phyloP scores from a whole-genome alignment of 2,329 filamentous ascomycete genomes.

The Ceratocystis huliohia region DNA sequence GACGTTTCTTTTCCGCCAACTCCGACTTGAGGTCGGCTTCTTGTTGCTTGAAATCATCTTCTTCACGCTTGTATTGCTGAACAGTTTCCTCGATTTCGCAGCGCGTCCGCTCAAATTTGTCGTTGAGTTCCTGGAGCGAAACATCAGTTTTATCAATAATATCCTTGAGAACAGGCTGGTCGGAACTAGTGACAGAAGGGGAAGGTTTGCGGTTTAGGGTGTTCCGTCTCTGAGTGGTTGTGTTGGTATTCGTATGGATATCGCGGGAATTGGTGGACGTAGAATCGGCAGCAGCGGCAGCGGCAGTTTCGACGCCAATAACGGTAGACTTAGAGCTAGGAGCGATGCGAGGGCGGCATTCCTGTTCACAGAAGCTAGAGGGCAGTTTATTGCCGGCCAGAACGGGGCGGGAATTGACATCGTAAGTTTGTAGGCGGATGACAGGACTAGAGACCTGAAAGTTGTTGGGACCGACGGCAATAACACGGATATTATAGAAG shows the following conservation, averaged over 20 bases:
- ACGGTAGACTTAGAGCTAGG: constrained; percentile 36
- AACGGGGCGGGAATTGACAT: constrained; percentile 49
- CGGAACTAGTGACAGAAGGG: constrained; percentile 50
- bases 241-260: not conserved
- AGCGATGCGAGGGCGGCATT: constrained; percentile 33
- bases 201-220: constrained; percentile 65
- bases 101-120: constrained; percentile 65
- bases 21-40: constrained; percentile 60
- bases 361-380: constrained; percentile 43
- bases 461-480: constrained; percentile 80
- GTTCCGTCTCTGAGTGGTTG: constrained; percentile 30
- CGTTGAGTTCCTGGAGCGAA: constrained; percentile 64
- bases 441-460: constrained; percentile 83
- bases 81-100: constrained; percentile 73
- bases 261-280: not conserved
- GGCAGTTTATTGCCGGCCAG: constrained; percentile 45
- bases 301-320: constrained; percentile 48
- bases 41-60: constrained; percentile 54
- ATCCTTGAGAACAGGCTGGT: constrained; percentile 35
- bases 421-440: constrained; percentile 69
- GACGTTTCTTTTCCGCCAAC: constrained; percentile 63
- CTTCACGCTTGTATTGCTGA: constrained; percentile 56
- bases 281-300: constrained; percentile 32
- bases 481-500: constrained; percentile 87
- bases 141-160: constrained; percentile 43